Evolutionary conservation across 352 stramenopile genomes (phyloP).

Genomic region (Thraustochytrium striatum): DNA sequence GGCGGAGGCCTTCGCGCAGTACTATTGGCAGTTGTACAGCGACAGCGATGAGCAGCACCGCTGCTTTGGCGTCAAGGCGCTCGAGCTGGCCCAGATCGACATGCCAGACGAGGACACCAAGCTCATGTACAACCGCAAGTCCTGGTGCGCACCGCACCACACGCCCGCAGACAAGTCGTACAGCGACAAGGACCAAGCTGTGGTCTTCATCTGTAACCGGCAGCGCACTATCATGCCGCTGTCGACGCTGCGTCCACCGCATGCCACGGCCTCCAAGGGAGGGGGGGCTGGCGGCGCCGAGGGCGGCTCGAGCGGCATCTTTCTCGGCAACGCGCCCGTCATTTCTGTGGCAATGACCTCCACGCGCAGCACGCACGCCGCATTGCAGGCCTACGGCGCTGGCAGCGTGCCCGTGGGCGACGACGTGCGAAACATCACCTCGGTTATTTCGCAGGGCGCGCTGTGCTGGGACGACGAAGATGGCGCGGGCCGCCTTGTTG

Average conservation of each 20-base stretch:
- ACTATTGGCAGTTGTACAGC: constrained; percentile 41
- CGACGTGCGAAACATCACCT: constrained; percentile 37
- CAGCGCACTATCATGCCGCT: constrained; percentile 9
- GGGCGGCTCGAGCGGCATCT: not conserved
- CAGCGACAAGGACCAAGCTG: constrained; percentile 12
- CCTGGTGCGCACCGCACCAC: constrained; percentile 20
- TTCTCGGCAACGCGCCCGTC: constrained; percentile 2
- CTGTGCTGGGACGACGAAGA: constrained; percentile 19
- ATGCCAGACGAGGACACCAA: constrained; percentile 27
- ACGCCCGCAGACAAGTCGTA: constrained; percentile 12
- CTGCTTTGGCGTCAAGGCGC: constrained; percentile 7
- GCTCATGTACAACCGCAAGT: constrained; percentile 44
- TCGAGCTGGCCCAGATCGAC: constrained; percentile 25
- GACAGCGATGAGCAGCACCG: constrained; percentile 18
- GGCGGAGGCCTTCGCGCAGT: not conserved
- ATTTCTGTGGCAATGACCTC: constrained; percentile 26
- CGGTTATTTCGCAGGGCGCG: constrained; percentile 33
- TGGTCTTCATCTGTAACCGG: constrained; percentile 23
- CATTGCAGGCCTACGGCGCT: constrained; percentile 3
- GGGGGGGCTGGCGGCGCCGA: not conserved
- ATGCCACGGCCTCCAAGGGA: not conserved
- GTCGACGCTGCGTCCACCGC: constrained; percentile 4
- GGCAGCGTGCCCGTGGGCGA: not conserved
- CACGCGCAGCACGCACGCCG: constrained; percentile 7
- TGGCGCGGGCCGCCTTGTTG: not conserved